Percentiles rank a stretch among this genome's conserved stretches.
Conservation (phyloP, 495 filamentous ascomycete genomes). For the Parathielavia hyrcaniae region DNA sequence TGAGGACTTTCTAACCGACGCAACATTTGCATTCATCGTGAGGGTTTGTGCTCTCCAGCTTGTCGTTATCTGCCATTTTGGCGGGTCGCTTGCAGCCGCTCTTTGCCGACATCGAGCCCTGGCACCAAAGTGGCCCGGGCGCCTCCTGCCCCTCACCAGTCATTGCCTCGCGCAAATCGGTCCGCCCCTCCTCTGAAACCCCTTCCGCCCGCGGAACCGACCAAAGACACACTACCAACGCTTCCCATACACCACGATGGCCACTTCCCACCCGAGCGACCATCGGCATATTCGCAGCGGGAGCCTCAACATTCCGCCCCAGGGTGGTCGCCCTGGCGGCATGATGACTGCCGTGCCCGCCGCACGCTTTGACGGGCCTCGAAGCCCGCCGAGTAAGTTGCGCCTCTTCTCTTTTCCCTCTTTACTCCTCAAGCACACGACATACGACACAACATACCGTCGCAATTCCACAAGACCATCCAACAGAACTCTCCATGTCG, state of each 20-base stretch:
- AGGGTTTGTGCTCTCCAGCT: too few relatives aligned
- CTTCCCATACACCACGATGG: conserved; percentile 16
- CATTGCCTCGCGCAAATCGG: too few relatives aligned
- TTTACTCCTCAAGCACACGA: too few relatives aligned
- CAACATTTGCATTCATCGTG: too few relatives aligned
- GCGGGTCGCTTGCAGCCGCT: too few relatives aligned
- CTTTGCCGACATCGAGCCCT: too few relatives aligned
- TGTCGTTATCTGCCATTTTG: too few relatives aligned
- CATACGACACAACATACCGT: too few relatives aligned
- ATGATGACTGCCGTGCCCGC: conserved; percentile 41
- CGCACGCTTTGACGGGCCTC: conserved; percentile 56
- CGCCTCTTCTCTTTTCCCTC: neutral
- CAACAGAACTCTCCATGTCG: neutral
- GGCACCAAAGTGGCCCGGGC: too few relatives aligned
- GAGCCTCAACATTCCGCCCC: conserved; percentile 48
- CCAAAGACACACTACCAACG: neutral
- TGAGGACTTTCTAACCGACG: too few relatives aligned
- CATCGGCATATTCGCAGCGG: conserved; percentile 50
- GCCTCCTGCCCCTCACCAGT: too few relatives aligned
- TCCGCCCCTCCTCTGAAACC: too few relatives aligned
- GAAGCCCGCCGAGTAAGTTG: conserved; percentile 77
- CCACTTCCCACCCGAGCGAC: conserved; percentile 38
- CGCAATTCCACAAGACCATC: neutral
- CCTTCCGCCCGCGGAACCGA: neutral
- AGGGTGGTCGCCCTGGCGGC: conserved; percentile 26